These are phyloP conservation scores for Cystobasidium onofrii DNA, from an alignment of 768 basidiomycete species.

Conservation along the genomic window DNA sequence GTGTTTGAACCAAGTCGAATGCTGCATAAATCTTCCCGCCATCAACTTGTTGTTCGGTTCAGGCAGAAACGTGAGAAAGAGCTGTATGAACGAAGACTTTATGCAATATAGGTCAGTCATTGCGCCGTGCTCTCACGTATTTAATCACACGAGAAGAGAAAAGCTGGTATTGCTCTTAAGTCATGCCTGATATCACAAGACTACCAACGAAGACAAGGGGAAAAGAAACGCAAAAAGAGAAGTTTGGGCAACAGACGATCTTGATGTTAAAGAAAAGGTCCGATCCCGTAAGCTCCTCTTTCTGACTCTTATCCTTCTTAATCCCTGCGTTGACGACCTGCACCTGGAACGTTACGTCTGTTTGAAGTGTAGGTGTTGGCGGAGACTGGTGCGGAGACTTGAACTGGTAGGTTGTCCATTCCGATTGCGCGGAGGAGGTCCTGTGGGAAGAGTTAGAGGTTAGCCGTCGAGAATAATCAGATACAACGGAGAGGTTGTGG, in stretches of 20 bases:
- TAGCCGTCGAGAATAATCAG: too few species aligned
- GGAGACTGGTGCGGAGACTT: slow-evolving; percentile 58
- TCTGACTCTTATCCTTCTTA: neutral
- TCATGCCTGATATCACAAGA: neutral
- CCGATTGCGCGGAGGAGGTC: slow-evolving; percentile 82
- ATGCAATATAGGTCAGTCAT: too few species aligned
- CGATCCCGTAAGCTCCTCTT: too few species aligned
- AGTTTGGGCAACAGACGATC: too few species aligned
- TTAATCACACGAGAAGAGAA: neutral
- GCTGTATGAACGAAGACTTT: too few species aligned
- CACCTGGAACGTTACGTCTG: slow-evolving; percentile 16
- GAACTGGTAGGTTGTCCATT: slow-evolving; percentile 83
- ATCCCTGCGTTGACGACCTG: slow-evolving; percentile 20
- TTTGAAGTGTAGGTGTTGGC: neutral
- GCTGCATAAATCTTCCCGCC: too few species aligned
- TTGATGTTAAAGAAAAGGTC: too few species aligned
- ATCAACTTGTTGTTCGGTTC: too few species aligned
- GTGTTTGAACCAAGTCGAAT: too few species aligned
- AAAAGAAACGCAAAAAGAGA: neutral
- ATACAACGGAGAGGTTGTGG: neutral
- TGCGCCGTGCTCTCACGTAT: neutral
- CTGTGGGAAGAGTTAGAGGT: slow-evolving; percentile 51
- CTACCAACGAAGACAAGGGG: neutral
- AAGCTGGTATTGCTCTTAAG: neutral
- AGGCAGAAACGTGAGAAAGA: too few species aligned